Base-by-base conservation (phyloP, 345 rosid genomes). In the Boechera retrofracta region DNA sequence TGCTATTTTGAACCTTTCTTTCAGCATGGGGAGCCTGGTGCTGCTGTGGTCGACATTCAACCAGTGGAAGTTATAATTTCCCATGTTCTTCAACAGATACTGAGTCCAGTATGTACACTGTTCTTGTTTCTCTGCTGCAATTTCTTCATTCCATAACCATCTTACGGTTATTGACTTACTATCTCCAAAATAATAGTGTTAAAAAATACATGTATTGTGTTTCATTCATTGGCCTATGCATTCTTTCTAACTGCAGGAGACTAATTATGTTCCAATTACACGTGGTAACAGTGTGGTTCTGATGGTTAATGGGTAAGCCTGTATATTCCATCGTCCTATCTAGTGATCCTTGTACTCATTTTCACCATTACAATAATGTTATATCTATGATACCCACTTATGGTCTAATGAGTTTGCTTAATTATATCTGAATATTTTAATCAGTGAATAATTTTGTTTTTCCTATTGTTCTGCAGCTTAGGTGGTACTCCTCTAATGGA, bases 1-100 rank as follows among this genome's bases (percentile, higher is more conserved):
- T 58, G 33, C 32, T 54, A 24, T 69, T 6, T 52, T 13, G 2
- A 33, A 65, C 39, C 65, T 53, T 78, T 55, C 78, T 77, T 68
- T 59, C 81, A 94, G 97, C 98, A 92, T 82, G 97, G 97, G 71
- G 97, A 95, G 79, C 85, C 97, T 74, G 99, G 97, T 77, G 98
- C 91, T 74, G 92, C 90, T 72, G 91, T 95, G 39, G 98, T 85
- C 4, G 97, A 95, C 71, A 75, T 92, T 82, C 96, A 86, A 87
- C 89, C 92, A 64, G 92, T 92, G 56, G 95, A 90, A 53, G 85
- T 83, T 63, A 89, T 94, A 67, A 91, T 90, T 75, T 92, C 97
- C 71, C 94, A 88, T 75, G 88, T 88, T 79, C 93, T 92, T 65
- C 86, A 87, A 61, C 91, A 90, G 78, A 92, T 95, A 70, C 75